A percentile compares a stretch with the other conserved stretches of the same genome.
Evolutionary conservation across 495 filamentous ascomycete species (phyloP).

Genomic region (Aspergillus biplanus): DNA sequence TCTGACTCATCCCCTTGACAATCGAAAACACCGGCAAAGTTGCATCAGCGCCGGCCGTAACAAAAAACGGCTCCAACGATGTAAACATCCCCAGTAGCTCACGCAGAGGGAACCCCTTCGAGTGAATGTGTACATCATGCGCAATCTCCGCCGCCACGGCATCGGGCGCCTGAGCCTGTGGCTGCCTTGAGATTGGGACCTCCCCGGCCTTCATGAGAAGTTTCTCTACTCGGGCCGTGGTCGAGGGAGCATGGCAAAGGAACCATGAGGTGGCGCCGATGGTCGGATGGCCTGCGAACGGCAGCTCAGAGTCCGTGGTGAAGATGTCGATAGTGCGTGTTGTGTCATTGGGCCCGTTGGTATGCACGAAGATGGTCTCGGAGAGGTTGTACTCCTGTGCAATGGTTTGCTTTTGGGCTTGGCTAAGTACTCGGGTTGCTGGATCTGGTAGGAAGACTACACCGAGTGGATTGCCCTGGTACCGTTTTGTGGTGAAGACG

Average conservation of each 20-base stretch:
- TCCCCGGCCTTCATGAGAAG: constrained; percentile 67
- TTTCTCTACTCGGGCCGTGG: constrained; percentile 31
- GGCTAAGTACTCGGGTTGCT: constrained; percentile 30
- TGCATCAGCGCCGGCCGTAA: not conserved
- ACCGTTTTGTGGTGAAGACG: constrained; percentile 48
- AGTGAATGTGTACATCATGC: constrained; percentile 68
- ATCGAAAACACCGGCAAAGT: constrained; percentile 57
- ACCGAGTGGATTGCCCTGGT: constrained; percentile 44
- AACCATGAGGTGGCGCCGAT: constrained; percentile 68
- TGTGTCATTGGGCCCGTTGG: constrained; percentile 1
- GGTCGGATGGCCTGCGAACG: constrained; percentile 80
- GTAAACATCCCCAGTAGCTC: constrained; percentile 38
- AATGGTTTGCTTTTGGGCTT: constrained; percentile 55
- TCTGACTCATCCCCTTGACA: constrained; percentile 71
- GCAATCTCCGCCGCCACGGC: constrained; percentile 62
- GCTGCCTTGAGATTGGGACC: constrained; percentile 48
- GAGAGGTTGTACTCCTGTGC: constrained; percentile 83
- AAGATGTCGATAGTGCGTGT: constrained; percentile 71
- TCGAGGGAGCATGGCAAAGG: constrained; percentile 34
- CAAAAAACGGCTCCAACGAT: constrained; percentile 13
- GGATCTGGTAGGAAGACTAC: constrained; percentile 45
- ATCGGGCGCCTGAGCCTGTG: constrained; percentile 10
- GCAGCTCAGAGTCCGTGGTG: constrained; percentile 61
- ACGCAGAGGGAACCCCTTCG: constrained; percentile 26
- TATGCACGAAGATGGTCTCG: constrained; percentile 79